Percentiles rank a stretch among this genome's conserved stretches.
phyloP scores from a whole-genome alignment of 805 yeast genomes.

The Lipomyces orientalis region DNA sequence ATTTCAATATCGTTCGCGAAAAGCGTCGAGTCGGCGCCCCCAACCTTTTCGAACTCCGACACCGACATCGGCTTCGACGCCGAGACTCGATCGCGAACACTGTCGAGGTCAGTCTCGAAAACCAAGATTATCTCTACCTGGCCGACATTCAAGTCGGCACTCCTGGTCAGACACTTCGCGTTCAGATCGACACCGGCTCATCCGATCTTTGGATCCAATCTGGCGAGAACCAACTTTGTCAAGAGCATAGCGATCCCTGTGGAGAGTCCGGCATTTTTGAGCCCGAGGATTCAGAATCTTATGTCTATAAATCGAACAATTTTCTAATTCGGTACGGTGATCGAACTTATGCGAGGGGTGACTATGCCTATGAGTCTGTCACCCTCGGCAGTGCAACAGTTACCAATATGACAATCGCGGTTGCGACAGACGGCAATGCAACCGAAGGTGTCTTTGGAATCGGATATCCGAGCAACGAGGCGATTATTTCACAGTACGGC shows the following conservation, averaged over 20 bases:
- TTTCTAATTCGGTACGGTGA: conserved; percentile 55
- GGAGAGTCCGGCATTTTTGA: conserved; percentile 43
- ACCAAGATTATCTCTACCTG: conserved; percentile 40
- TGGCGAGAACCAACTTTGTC: conserved; percentile 40
- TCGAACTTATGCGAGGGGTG: conserved; percentile 56
- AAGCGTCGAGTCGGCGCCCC: conserved; percentile 8
- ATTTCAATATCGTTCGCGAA: conserved; percentile 27
- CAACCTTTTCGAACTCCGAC: conserved; percentile 20
- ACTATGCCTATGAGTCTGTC: conserved; percentile 70
- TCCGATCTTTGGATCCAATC: conserved; percentile 68
- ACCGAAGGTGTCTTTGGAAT: conserved; percentile 57
- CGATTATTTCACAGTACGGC: conserved; percentile 37
- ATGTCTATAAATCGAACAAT: conserved; percentile 23
- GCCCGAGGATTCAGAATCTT: conserved; percentile 42
- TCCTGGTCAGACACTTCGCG: conserved; percentile 56
- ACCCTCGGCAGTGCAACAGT: conserved; percentile 57
- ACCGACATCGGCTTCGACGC: conserved; percentile 8
- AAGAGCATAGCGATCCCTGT: conserved; percentile 37
- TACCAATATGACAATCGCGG: conserved; percentile 67
- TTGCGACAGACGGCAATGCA: conserved; percentile 69
- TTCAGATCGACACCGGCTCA: conserved; percentile 76
- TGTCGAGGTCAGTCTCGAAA: conserved; percentile 29
- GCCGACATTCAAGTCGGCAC: conserved; percentile 58
- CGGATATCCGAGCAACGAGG: conserved; percentile 48
- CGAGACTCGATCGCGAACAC: conserved; percentile 16